Evolutionary conservation across 2,329 filamentous ascomycete species (phyloP).

Genomic region (Achaetomium macrosporum): DNA sequence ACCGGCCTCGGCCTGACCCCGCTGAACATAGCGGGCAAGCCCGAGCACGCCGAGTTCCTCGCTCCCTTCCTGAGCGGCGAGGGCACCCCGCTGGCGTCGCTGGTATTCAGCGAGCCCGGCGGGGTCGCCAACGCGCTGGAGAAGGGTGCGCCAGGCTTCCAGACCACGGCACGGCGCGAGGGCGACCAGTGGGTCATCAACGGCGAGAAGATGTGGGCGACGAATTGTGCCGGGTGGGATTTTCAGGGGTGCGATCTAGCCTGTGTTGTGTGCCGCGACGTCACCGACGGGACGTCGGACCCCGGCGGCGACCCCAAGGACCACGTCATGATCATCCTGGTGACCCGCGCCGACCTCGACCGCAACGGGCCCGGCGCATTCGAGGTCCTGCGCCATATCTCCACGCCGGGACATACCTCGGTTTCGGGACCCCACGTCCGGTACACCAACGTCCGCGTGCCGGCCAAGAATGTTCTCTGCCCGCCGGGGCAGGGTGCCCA

Average conservation of each 20-base stretch:
- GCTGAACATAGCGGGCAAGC: slow-evolving; percentile 35
- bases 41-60: slow-evolving; percentile 24
- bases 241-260: slow-evolving; percentile 44
- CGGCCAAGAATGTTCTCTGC: slow-evolving; percentile 41
- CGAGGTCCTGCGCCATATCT: slow-evolving; percentile 40
- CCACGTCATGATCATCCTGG: slow-evolving; percentile 42
- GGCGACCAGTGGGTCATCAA: slow-evolving; percentile 46
- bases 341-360: slow-evolving; percentile 43
- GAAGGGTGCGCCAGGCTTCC: slow-evolving; percentile 41
- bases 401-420: slow-evolving; percentile 42
- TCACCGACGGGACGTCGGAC: slow-evolving; percentile 16
- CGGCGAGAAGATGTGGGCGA: slow-evolving; percentile 54
- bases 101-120: slow-evolving; percentile 47
- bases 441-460: slow-evolving; percentile 44
- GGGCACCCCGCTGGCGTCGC: slow-evolving; percentile 43
- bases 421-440: slow-evolving; percentile 44
- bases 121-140: slow-evolving; percentile 49
- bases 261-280: slow-evolving; percentile 46
- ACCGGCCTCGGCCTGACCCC: slow-evolving; percentile 49
- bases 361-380: slow-evolving; percentile 39
- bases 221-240: slow-evolving; percentile 50
- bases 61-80: slow-evolving; percentile 40
- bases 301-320: slow-evolving; percentile 22
- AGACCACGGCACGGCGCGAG: slow-evolving; percentile 43
- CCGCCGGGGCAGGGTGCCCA: slow-evolving; percentile 37